A percentile compares a stretch with the other conserved stretches of the same genome.
Evolutionary conservation across 2,329 filamentous ascomycete species (phyloP).

Genomic region (Aspergillus proliferans): DNA sequence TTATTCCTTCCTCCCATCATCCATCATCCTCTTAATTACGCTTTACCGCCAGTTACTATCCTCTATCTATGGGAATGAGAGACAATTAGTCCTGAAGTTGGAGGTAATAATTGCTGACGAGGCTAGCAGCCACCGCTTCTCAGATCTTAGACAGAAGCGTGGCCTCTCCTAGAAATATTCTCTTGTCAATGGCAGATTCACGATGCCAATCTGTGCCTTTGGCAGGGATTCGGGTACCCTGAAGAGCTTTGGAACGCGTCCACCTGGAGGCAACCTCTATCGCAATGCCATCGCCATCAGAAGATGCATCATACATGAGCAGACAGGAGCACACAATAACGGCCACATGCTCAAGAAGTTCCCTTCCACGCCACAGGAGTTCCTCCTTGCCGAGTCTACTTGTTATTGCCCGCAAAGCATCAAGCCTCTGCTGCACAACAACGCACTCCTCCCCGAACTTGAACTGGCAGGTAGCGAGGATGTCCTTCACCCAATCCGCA

Average conservation of each 20-base stretch:
- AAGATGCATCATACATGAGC: conserved; percentile 26
- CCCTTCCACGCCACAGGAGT: conserved; percentile 23
- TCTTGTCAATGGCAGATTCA: too few species aligned
- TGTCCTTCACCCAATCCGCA: background rate
- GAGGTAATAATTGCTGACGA: too few species aligned
- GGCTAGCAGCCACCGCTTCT: too few species aligned
- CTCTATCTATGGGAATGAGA: too few species aligned
- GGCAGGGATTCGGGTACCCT: too few species aligned
- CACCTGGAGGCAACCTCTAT: conserved; percentile 14
- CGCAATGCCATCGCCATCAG: conserved; percentile 25
- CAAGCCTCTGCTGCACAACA: background rate
- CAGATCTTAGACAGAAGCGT: too few species aligned
- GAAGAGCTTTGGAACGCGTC: background rate
- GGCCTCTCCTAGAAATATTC: too few species aligned
- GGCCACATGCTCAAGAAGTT: conserved; percentile 24
- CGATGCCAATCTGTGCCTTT: too few species aligned
- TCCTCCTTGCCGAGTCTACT: conserved; percentile 17
- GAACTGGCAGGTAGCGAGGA: background rate
- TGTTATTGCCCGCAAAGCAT: background rate
- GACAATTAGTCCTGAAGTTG: too few species aligned
- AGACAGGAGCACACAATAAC: conserved; percentile 26
- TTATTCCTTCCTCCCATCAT: too few species aligned
- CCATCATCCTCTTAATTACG: too few species aligned
- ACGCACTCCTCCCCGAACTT: background rate
- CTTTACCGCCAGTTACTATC: too few species aligned